Percentiles rank a stretch among this genome's conserved stretches.
phyloP scores from a whole-genome alignment of 2,329 filamentous ascomycete genomes.

The Alternaria incomplexa region DNA sequence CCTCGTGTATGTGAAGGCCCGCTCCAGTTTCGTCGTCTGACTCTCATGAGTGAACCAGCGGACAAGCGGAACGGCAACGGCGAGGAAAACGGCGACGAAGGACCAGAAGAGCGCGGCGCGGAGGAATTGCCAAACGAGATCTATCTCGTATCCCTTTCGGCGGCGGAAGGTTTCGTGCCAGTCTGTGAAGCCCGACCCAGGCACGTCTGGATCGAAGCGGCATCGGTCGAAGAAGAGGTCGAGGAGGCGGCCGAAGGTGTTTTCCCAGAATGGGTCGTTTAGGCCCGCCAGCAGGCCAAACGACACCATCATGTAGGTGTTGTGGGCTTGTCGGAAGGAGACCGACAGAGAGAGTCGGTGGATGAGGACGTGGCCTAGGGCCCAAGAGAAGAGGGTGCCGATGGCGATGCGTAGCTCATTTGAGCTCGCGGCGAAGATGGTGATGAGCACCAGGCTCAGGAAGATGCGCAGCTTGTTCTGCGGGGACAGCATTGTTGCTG shows the following conservation, averaged over 20 bases:
- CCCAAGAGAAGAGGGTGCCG: slow-evolving; percentile 8
- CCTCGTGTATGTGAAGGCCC: not conserved
- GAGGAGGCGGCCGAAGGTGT: slow-evolving; percentile 8
- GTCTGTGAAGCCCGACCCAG: slow-evolving; percentile 15
- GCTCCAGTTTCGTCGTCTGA: not conserved
- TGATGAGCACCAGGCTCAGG: slow-evolving; percentile 11
- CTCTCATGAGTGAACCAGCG: not conserved
- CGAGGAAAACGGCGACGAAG: not conserved
- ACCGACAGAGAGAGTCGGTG: not conserved
- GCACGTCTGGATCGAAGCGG: slow-evolving; percentile 5
- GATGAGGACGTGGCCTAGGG: slow-evolving; percentile 9
- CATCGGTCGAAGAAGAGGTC: slow-evolving; percentile 7
- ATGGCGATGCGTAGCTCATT: slow-evolving; percentile 9
- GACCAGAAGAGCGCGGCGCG: not conserved
- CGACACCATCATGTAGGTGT: slow-evolving; percentile 7
- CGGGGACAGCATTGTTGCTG: slow-evolving; percentile 9
- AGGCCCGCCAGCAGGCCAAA: slow-evolving; percentile 13
- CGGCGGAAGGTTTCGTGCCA: slow-evolving; percentile 9
- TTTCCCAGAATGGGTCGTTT: slow-evolving; percentile 16
- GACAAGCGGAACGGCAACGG: not conserved
- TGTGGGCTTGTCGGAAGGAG: not conserved
- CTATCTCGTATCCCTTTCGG: slow-evolving; percentile 3
- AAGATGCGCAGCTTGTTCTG: slow-evolving; percentile 1
- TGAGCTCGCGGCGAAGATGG: slow-evolving; percentile 7
- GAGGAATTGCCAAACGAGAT: not conserved